phyloP scores from a whole-genome alignment of 2,329 filamentous ascomycete genomes.

The Rhynchosporium secalis region DNA sequence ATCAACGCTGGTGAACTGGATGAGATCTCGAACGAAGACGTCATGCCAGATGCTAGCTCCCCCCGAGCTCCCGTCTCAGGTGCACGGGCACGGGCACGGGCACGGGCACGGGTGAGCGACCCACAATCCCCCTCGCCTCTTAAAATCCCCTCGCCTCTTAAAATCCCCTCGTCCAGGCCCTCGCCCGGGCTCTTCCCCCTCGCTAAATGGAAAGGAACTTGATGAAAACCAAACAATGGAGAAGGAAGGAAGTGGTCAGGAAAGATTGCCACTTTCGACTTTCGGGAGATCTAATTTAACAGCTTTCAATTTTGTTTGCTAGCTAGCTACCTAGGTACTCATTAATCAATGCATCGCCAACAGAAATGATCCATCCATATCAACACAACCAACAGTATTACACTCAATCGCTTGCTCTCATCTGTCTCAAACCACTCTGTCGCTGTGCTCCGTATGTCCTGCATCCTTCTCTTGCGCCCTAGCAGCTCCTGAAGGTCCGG shows the following conservation, averaged over 20 bases:
- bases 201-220: too few relatives aligned
- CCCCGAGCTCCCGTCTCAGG: neutral
- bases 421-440: neutral
- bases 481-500: slow-evolving; percentile 18
- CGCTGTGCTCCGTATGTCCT: slow-evolving; percentile 16
- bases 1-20: neutral
- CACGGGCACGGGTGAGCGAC: too few relatives aligned
- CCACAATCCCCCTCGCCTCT: too few relatives aligned
- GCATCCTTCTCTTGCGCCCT: neutral
- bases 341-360: neutral
- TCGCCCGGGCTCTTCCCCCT: too few relatives aligned
- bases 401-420: neutral
- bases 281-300: too few relatives aligned
- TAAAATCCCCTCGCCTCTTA: too few relatives aligned
- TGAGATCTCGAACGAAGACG: slow-evolving; percentile 10
- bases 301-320: neutral
- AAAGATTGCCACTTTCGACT: too few relatives aligned
- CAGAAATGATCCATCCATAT: neutral
- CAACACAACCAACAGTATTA: neutral
- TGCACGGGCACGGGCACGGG: too few relatives aligned
- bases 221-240: too few relatives aligned
- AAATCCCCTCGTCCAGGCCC: too few relatives aligned
- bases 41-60: slow-evolving; percentile 16
- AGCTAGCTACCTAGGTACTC: neutral
- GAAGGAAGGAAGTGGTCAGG: too few relatives aligned